Evolutionary conservation across 805 yeast genomes (phyloP), one percentile per base, ranked within the genome.

Genomic region (Starmerella roubikii): DNA sequence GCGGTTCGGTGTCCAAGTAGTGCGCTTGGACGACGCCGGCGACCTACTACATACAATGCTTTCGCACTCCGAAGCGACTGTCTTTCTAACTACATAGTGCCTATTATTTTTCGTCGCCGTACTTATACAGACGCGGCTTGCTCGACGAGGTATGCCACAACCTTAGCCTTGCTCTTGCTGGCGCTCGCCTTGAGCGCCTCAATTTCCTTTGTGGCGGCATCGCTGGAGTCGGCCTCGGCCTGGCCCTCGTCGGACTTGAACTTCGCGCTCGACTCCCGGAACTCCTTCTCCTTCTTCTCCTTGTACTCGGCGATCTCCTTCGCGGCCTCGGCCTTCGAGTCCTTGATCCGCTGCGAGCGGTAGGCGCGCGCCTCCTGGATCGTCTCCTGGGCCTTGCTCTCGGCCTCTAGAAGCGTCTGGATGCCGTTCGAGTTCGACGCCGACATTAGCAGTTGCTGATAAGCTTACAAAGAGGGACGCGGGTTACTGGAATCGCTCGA

Each of bases 331-430:
- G 78, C 65, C 67, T 85, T 88, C 38, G 97, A 94, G 34, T 91
- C 86, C 72, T 88, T 91, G 59, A 91, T 71, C 49, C 85, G 80
- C 50, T 74, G 78, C 30, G 91, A 71, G 62, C 94, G 50, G 39
- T 12, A 39, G 19, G 32, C 25, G 69, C 97, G 82, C 19, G 98
- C 96, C 58, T 80, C 79, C 54, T 86, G 71, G 45, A 91, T 97
- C 48, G 86, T 81, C 52, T 78, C 86, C 53, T 93, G 96, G n/a
- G 98, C 97, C 54, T 83, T 88, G 64, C 81, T 84, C 67, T 91
- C 98, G 46, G 97, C 93, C 57, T 71, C 77, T 45, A 77, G 66
- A 42, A 77, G 70, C 48, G 80, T 74, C 66, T 77, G 81, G 54
- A 77, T 76, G 51, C 83, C 84, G 40, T 69, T 57, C 26, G 69